phyloP scores from a whole-genome alignment of 1,139 yeast genomes.

The Saccharomycopsis crataegensis region DNA sequence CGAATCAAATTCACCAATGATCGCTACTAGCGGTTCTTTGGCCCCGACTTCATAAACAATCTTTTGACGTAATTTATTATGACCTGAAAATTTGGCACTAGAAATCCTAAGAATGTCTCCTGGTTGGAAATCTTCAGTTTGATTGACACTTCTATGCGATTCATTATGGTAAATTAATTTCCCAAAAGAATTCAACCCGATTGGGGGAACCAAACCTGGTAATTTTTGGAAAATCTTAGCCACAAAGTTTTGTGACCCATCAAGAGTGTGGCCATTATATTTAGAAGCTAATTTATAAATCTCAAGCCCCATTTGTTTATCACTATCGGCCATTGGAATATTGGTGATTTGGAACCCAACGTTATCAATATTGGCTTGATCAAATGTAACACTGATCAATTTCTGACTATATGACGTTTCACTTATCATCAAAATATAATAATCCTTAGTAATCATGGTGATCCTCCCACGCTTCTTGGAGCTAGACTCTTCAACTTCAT shows the following conservation, averaged over 20 bases:
- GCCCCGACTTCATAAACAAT: slow-evolving; percentile 41
- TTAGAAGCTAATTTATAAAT: slow-evolving; percentile 38
- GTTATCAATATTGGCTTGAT: slow-evolving; percentile 46
- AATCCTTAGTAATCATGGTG: slow-evolving; percentile 35
- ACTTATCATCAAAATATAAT: slow-evolving; percentile 51
- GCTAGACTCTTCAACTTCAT: slow-evolving; percentile 57
- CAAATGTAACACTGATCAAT: slow-evolving; percentile 45
- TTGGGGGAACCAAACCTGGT: slow-evolving; percentile 42
- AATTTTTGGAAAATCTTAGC: slow-evolving; percentile 27
- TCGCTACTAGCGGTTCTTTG: slow-evolving; percentile 30
- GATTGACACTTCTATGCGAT: slow-evolving; percentile 37
- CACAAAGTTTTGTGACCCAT: slow-evolving; percentile 25
- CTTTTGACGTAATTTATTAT: slow-evolving; percentile 50
- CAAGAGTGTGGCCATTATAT: slow-evolving; percentile 31
- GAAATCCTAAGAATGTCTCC: slow-evolving; percentile 81
- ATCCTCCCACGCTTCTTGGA: slow-evolving; percentile 41
- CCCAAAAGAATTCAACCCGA: slow-evolving; percentile 56
- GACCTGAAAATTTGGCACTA: slow-evolving; percentile 66
- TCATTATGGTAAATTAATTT: slow-evolving; percentile 55
- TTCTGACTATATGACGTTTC: slow-evolving; percentile 47
- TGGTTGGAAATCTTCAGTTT: slow-evolving; percentile 58
- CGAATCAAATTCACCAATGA: slow-evolving; percentile 68
- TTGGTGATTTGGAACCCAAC: slow-evolving; percentile 21
- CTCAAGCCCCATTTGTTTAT: slow-evolving; percentile 34
- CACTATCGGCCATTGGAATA: slow-evolving; percentile 29